Evolutionary conservation across 805 yeast genomes (phyloP).

Genomic region (Barnettozyma californica): DNA sequence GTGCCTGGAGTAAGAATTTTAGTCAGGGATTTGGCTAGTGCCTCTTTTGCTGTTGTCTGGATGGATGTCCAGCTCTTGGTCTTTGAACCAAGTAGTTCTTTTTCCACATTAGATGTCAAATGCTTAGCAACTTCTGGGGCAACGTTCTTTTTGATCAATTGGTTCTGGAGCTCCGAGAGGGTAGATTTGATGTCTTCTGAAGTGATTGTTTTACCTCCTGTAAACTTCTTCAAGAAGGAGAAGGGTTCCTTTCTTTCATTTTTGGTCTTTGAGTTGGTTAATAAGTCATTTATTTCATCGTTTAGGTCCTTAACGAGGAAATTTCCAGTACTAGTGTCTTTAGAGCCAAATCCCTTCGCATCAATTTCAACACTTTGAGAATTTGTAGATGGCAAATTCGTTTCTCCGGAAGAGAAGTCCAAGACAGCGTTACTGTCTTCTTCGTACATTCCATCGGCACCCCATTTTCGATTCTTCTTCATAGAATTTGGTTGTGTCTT

Average conservation of each 20-base stretch:
- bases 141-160: slow-evolving; percentile 78
- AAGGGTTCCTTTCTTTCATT: slow-evolving; percentile 37
- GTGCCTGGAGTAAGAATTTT: slow-evolving; percentile 87
- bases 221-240: slow-evolving; percentile 51
- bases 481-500: slow-evolving; percentile 19
- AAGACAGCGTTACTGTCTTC: slow-evolving; percentile 36
- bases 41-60: slow-evolving; percentile 65
- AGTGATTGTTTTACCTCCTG: slow-evolving; percentile 67
- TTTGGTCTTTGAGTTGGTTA: slow-evolving; percentile 26
- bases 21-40: slow-evolving; percentile 54
- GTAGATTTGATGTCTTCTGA: slow-evolving; percentile 62
- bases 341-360: slow-evolving; percentile 34
- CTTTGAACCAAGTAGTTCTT: slow-evolving; percentile 65
- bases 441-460: slow-evolving; percentile 54
- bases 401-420: slow-evolving; percentile 47
- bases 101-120: slow-evolving; percentile 64
- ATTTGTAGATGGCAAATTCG: slow-evolving; percentile 11
- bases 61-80: slow-evolving; percentile 72
- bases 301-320: slow-evolving; percentile 62
- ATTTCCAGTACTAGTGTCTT: slow-evolving; percentile 44
- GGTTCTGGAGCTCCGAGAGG: slow-evolving; percentile 62
- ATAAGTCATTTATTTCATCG: slow-evolving; percentile 41
- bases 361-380: slow-evolving; percentile 23
- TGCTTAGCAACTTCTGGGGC: slow-evolving; percentile 84
- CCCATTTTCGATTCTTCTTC: slow-evolving; percentile 60